Evolutionary conservation across 192 early-diverging fungal species (phyloP).

Genomic region (Powellomyces hirtus): DNA sequence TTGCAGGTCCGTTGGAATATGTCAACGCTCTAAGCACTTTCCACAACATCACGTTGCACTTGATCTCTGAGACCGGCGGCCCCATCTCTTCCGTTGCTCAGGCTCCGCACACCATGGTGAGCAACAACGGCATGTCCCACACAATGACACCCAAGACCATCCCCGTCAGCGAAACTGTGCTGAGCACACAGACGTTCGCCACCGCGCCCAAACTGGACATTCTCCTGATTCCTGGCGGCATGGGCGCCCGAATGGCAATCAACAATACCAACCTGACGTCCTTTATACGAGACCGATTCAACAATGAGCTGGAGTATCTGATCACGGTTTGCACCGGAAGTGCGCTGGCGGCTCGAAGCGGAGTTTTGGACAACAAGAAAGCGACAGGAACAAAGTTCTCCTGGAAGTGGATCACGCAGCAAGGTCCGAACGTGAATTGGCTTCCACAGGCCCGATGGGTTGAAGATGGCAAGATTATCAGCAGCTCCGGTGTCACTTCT

Average conservation of each 20-base stretch:
- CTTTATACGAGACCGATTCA: not conserved
- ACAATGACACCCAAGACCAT: too few species aligned
- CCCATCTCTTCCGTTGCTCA: not conserved
- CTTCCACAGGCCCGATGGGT: too few species aligned
- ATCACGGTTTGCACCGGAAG: too few species aligned
- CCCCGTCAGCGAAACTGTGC: conserved; percentile 1
- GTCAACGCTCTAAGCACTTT: too few species aligned
- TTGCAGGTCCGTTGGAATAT: too few species aligned
- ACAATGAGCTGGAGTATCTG: conserved; percentile 16
- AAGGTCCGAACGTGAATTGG: too few species aligned
- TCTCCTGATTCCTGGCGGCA: conserved; percentile 18
- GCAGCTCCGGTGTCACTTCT: not conserved
- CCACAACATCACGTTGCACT: too few species aligned
- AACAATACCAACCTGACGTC: not conserved
- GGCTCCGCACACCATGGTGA: not conserved
- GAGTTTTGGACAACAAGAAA: too few species aligned
- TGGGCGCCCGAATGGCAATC: not conserved
- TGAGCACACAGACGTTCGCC: not conserved
- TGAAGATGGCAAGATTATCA: conserved; percentile 29
- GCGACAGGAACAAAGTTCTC: too few species aligned
- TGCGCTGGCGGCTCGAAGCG: too few species aligned
- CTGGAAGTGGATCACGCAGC: too few species aligned
- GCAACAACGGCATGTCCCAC: not conserved
- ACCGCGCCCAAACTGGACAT: conserved; percentile 13
- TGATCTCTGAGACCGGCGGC: too few species aligned